Conservation (phyloP, 345 rosid species). For the Brassica juncea region DNA sequence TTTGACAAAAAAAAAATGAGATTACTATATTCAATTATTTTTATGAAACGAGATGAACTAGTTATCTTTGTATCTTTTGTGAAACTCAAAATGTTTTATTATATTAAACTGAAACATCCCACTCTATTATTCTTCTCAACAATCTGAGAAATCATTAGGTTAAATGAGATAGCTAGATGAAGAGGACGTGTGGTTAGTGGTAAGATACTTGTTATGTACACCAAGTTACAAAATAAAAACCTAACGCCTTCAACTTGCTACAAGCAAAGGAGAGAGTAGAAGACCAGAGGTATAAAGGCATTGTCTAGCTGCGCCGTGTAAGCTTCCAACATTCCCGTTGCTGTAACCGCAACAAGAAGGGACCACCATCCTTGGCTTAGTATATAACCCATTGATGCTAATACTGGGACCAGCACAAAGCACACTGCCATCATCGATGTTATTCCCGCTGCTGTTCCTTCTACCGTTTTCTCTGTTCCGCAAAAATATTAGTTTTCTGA, state of each 20-base stretch:
- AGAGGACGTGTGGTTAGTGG: neutral
- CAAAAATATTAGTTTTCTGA: conserved; percentile 1
- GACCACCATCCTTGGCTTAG: conserved; percentile 88
- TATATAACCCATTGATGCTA: conserved; percentile 87
- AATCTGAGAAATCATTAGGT: neutral
- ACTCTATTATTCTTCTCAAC: neutral
- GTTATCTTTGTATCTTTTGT: neutral
- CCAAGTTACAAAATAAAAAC: no score
- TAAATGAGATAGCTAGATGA: neutral
- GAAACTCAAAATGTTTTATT: no score
- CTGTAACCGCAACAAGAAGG: conserved; percentile 66
- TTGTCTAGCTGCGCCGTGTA: conserved; percentile 93
- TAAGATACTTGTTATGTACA: no score
- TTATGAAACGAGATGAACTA: neutral
- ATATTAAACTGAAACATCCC: neutral
- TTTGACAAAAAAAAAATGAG: no score
- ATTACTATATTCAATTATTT: no score
- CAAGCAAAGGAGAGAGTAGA: conserved; percentile 90
- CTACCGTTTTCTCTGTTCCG: conserved; percentile 82
- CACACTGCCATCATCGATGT: conserved; percentile 81
- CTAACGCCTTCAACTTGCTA: conserved; percentile 12
- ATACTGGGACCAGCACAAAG: conserved; percentile 70
- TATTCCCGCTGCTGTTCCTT: conserved; percentile 98
- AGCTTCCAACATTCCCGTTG: conserved; percentile 84
- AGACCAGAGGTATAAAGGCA: conserved; percentile 90